phyloP scores from a whole-genome alignment of 2,329 filamentous ascomycete species.

The Scopulariopsis brevicaulis region DNA sequence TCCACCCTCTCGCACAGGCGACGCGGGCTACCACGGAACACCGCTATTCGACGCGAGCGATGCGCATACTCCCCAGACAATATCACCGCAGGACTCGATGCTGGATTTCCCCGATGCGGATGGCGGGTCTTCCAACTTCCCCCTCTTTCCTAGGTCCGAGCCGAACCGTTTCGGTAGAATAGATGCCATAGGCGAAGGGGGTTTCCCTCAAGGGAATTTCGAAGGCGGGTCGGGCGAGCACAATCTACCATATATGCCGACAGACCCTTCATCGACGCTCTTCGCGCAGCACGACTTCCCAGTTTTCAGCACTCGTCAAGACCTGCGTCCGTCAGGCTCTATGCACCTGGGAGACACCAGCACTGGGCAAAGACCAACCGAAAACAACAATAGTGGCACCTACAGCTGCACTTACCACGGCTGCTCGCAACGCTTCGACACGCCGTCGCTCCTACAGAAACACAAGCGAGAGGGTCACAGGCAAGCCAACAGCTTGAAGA shows the following conservation, averaged over 20 bases:
- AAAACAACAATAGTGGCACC: slow-evolving; percentile 56
- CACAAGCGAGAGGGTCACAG: slow-evolving; percentile 93
- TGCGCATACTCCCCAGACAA: slow-evolving; percentile 59
- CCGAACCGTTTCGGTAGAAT: slow-evolving; percentile 24
- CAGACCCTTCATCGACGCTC: background rate
- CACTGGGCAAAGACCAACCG: background rate
- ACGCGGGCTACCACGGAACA: background rate
- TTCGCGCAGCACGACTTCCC: background rate
- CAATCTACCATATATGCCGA: background rate
- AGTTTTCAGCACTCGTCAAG: background rate
- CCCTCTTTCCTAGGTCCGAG: slow-evolving; percentile 59
- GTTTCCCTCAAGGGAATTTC: background rate
- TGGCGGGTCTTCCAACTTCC: slow-evolving; percentile 50
- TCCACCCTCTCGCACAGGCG: background rate
- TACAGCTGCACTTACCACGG: slow-evolving; percentile 96
- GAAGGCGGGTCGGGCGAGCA: background rate
- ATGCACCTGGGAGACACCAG: background rate
- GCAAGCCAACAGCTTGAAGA: slow-evolving; percentile 48
- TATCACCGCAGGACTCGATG: slow-evolving; percentile 87
- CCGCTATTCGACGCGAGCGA: slow-evolving; percentile 12
- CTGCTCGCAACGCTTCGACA: slow-evolving; percentile 79
- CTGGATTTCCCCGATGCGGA: slow-evolving; percentile 74
- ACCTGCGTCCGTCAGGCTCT: background rate
- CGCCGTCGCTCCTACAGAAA: slow-evolving; percentile 76
- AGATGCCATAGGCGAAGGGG: background rate